Percentiles rank a stretch among this genome's conserved stretches.
Evolutionary conservation across 2,329 filamentous ascomycete species (phyloP).

Genomic region (Penicillium sclerotiorum): DNA sequence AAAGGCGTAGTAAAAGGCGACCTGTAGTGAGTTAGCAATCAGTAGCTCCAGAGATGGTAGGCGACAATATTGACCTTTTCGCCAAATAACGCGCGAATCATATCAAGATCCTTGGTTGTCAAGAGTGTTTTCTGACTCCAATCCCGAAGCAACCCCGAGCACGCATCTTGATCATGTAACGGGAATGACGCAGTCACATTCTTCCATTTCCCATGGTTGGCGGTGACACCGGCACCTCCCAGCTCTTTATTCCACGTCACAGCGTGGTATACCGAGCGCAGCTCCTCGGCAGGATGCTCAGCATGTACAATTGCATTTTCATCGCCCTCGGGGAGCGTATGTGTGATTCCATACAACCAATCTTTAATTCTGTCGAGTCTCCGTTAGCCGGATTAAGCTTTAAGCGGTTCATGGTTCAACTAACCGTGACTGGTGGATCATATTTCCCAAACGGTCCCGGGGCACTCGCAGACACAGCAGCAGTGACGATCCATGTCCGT

Average conservation of each 20-base stretch:
- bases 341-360: slow-evolving; percentile 87
- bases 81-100: slow-evolving; percentile 75
- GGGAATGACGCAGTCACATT: slow-evolving; percentile 78
- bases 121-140: slow-evolving; percentile 68
- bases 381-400: too few relatives aligned
- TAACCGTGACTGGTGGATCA: slow-evolving; percentile 79
- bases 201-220: slow-evolving; percentile 70
- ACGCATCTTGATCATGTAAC: slow-evolving; percentile 75
- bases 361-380: slow-evolving; percentile 70
- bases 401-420: too few relatives aligned
- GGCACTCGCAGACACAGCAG: slow-evolving; percentile 82
- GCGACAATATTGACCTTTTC: too few relatives aligned
- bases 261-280: slow-evolving; percentile 84
- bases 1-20: slow-evolving; percentile 96
- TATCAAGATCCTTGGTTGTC: slow-evolving; percentile 69
- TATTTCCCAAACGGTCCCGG: slow-evolving; percentile 73
- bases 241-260: slow-evolving; percentile 73
- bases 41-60: neutral
- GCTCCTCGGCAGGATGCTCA: slow-evolving; percentile 82
- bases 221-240: slow-evolving; percentile 77
- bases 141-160: slow-evolving; percentile 72
- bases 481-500: slow-evolving; percentile 72
- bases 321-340: slow-evolving; percentile 74
- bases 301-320: slow-evolving; percentile 73
- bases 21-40: slow-evolving; percentile 43